Percentiles rank a stretch among this genome's conserved stretches.
Conservation (phyloP, 176 grass and related monocot species). For the Themeda triandra region DNA sequence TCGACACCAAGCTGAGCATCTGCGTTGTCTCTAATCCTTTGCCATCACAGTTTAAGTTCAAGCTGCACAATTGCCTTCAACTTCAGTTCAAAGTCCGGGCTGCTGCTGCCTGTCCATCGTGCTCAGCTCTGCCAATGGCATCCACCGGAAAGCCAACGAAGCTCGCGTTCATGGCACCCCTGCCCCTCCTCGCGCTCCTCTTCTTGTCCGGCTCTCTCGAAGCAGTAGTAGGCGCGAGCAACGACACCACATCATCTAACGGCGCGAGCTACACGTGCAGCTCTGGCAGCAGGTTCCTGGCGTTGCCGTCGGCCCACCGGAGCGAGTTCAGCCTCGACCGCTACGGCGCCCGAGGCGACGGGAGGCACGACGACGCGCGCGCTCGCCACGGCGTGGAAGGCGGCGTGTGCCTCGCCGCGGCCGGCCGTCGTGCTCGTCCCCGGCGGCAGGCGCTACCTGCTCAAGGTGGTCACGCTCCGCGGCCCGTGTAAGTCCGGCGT, state of each 20-base stretch:
- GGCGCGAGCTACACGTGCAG: not conserved
- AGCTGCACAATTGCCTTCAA: not conserved
- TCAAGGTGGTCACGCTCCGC: constrained; percentile 41
- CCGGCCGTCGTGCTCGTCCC: constrained; percentile 56
- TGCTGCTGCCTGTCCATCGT: not conserved
- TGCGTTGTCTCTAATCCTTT: not conserved
- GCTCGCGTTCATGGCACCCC: not conserved
- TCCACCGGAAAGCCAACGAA: not conserved
- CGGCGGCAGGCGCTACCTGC: constrained; percentile 45
- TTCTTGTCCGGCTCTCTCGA: not conserved
- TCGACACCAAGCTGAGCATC: not conserved
- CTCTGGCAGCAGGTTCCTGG: not conserved
- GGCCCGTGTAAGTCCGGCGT: constrained; percentile 48
- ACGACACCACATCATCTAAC: not conserved
- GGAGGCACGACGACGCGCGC: constrained; percentile 47
- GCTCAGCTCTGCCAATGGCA: not conserved
- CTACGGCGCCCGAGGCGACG: constrained; percentile 59
- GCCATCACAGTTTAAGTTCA: not conserved
- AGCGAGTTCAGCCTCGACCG: constrained; percentile 41
- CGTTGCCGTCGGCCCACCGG: not conserved
- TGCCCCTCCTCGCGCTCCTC: not conserved
- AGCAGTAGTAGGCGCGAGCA: not conserved
- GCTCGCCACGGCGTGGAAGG: constrained; percentile 39
- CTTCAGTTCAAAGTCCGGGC: not conserved
- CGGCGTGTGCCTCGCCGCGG: constrained; percentile 50